Evolutionary conservation across 305 asterid species (phyloP), one percentile per base, ranked within the genome.

Genomic region (Striga hermonthica): DNA sequence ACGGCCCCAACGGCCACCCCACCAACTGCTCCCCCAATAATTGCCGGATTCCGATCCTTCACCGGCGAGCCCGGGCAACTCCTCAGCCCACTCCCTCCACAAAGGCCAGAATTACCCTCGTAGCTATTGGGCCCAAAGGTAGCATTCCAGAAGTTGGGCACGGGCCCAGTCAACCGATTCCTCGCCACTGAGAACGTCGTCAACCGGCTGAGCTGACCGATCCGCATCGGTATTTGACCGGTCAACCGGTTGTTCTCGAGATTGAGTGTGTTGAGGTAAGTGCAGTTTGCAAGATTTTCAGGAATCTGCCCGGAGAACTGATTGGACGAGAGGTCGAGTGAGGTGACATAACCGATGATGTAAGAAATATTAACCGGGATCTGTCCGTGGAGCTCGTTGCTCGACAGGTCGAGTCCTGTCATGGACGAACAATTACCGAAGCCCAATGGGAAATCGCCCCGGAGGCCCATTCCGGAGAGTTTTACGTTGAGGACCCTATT

Each of bases 331-430:
- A 88, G 88, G 74, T 88, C 95, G 31, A 86, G 88, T 16, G 1
- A 10, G 1, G 80, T 73, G 68, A 82, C 69, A 37, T 0, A 84
- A 2, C 11, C 0, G 28, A 78, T 73, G 28, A 86, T 2, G 2
- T 9, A 12, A 39, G 90, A 77, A 68, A 88, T 79, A 60, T 86
- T 69, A 48, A 8, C 28, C 9, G 96, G 95, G 52, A 88, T 74
- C 13, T 7, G 53, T n/a, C 96, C 96, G 10, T 28, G 57, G 15
- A 88, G 57, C 39, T 48, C 76, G 81, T 86, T 88, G 76, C 78
- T 60, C 7, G 96, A 88, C 62, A 88, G 80, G 70, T 88, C 88
- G 47, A 88, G 72, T 54, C 91, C 88, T 1, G 88, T 84, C 83
- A 88, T 62, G 60, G 91, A 71, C 7, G 73, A 9, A 64, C 96